phyloP scores from a whole-genome alignment of 352 stramenopile genomes.

The Phytophthora citrophthora region DNA sequence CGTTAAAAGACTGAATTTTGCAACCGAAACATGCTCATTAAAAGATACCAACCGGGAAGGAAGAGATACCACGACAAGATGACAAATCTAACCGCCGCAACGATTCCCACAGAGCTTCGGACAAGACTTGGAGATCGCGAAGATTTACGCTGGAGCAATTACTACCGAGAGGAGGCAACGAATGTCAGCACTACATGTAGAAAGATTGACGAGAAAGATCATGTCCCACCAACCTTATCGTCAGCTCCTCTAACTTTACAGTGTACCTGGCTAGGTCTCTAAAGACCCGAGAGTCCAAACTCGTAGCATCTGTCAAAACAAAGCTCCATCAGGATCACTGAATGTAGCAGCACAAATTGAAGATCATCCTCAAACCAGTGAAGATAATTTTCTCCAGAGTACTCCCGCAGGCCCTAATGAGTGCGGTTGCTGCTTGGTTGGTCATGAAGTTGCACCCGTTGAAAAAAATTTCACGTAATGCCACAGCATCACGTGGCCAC shows the following conservation, averaged over 20 bases:
- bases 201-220: no score
- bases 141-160: constrained; percentile 35
- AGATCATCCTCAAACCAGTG: constrained; percentile 36
- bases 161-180: constrained; percentile 16
- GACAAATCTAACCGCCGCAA: constrained; percentile 63
- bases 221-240: constrained; percentile 43
- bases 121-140: constrained; percentile 44
- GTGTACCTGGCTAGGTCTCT: constrained; percentile 39
- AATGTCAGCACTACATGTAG: not conserved
- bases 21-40: not conserved
- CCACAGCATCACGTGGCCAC: constrained; percentile 39
- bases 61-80: constrained; percentile 49
- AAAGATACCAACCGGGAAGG: constrained; percentile 43
- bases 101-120: constrained; percentile 33
- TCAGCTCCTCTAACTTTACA: constrained; percentile 45
- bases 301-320: constrained; percentile 40
- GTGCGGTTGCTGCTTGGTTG: constrained; percentile 42
- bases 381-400: constrained; percentile 50
- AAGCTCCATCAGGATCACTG: not conserved
- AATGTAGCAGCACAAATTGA: not conserved
- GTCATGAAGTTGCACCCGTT: constrained; percentile 60
- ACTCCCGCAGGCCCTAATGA: constrained; percentile 46
- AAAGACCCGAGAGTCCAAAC: constrained; percentile 56
- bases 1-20: not conserved
- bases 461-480: constrained; percentile 50